phyloP scores from a whole-genome alignment of 345 rosid species.

The Aurinia saxatilis region DNA sequence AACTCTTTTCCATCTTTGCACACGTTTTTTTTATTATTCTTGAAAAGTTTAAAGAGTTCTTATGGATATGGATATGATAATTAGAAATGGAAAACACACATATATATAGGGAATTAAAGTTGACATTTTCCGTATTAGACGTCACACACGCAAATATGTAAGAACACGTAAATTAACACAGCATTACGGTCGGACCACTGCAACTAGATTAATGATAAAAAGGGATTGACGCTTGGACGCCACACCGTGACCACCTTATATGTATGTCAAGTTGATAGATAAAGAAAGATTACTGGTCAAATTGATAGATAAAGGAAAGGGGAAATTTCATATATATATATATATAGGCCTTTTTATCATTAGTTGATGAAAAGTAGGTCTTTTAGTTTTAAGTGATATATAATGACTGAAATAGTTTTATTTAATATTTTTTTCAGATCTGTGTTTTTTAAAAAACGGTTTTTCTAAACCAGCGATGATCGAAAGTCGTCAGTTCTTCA shows the following conservation, averaged over 20 bases:
- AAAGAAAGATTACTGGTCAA: neutral
- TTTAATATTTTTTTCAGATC: too few relatives aligned
- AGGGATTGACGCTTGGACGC: neutral
- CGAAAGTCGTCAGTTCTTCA: too few relatives aligned
- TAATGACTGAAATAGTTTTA: too few relatives aligned
- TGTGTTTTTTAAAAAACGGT: too few relatives aligned
- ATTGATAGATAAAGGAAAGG: too few relatives aligned
- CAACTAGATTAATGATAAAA: neutral
- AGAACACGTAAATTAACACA: neutral
- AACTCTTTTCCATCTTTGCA: slow-evolving; percentile 2
- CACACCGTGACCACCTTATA: neutral
- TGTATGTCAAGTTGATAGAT: neutral
- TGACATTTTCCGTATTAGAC: neutral
- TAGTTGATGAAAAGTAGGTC: too few relatives aligned
- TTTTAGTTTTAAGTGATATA: too few relatives aligned
- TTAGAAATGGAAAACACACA: neutral
- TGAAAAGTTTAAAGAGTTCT: neutral
- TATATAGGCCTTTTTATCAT: too few relatives aligned
- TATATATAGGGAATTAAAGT: neutral
- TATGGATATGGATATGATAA: neutral
- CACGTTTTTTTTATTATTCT: neutral
- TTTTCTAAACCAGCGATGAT: too few relatives aligned
- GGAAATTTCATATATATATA: too few relatives aligned
- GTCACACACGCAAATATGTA: neutral
- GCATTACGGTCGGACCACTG: neutral